A percentile compares a stretch with the other conserved stretches of the same genome.
Evolutionary conservation across 176 grass and related monocot species (phyloP).

Genomic region (Alloteropsis semialata): DNA sequence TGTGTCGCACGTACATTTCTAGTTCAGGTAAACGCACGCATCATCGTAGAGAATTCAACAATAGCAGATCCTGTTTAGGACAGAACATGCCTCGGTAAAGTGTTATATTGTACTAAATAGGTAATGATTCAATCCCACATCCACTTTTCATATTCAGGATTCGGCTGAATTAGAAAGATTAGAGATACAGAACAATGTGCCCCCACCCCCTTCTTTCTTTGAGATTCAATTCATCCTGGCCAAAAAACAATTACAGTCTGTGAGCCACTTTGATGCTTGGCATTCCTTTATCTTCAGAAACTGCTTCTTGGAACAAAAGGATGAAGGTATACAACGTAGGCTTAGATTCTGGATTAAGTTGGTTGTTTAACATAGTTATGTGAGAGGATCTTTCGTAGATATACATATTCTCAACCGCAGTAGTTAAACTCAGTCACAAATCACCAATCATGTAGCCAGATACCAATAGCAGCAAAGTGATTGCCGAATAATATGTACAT

Average conservation of each 20-base stretch:
- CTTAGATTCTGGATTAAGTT: neutral
- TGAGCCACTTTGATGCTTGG: neutral
- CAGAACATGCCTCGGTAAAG: too few relatives aligned
- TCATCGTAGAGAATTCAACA: neutral
- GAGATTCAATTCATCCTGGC: neutral
- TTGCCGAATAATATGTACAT: constrained; percentile 14
- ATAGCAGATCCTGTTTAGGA: too few relatives aligned
- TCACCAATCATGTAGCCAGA: neutral
- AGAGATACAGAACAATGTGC: neutral
- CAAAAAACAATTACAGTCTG: neutral
- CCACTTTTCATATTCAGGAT: neutral
- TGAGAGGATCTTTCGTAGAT: neutral
- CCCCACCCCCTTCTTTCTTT: neutral
- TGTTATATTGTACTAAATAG: neutral
- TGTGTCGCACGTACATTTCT: too few relatives aligned
- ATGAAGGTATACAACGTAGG: neutral
- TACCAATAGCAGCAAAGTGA: neutral
- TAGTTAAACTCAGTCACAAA: neutral
- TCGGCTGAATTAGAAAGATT: too few relatives aligned
- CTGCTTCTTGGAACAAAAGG: neutral
- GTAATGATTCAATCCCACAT: neutral
- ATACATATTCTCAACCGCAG: too few relatives aligned
- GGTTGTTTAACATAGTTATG: too few relatives aligned
- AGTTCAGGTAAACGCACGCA: neutral
- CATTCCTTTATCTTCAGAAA: neutral